A percentile compares a stretch with the other conserved stretches of the same genome.
These are phyloP conservation scores for Leccinum huronense DNA, from an alignment of 1,284 basidiomycete genomes.

Conservation along the genomic window DNA sequence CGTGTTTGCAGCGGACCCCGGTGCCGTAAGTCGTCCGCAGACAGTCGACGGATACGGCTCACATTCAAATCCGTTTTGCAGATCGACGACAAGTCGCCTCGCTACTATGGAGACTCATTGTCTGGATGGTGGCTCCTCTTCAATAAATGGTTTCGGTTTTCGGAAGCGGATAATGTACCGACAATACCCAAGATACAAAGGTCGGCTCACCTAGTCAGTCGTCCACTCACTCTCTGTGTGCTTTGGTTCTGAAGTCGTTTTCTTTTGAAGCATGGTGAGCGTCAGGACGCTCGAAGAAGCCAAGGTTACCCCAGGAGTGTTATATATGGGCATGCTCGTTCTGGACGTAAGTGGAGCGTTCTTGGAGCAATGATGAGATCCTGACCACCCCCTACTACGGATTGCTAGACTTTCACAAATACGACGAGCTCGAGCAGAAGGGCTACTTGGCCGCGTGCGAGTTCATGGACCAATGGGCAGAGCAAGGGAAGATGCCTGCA, in stretches of 20 bases:
- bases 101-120: conserved; percentile 92
- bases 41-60: neutral
- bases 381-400: conserved; percentile 52
- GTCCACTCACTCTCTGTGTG: neutral
- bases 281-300: conserved; percentile 95
- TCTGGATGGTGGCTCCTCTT: conserved; percentile 97
- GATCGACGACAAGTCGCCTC: conserved; percentile 93
- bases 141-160: conserved; percentile 92
- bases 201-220: conserved; percentile 89
- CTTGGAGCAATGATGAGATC: neutral
- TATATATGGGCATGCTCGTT: conserved; percentile 96
- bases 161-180: conserved; percentile 76
- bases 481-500: conserved; percentile 78
- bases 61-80: conserved; percentile 24
- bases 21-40: conserved; percentile 58
- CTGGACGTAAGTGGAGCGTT: conserved; percentile 58
- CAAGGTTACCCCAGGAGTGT: conserved; percentile 81
- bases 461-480: conserved; percentile 76
- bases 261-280: conserved; percentile 76
- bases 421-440: conserved; percentile 80
- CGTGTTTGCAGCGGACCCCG: conserved; percentile 97
- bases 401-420: conserved; percentile 77
- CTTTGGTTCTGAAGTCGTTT: conserved; percentile 4
- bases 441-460: conserved; percentile 79
- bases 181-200: conserved; percentile 95